Conservation (phyloP, 352 stramenopile species). For the Blastocystis sp. region DNA sequence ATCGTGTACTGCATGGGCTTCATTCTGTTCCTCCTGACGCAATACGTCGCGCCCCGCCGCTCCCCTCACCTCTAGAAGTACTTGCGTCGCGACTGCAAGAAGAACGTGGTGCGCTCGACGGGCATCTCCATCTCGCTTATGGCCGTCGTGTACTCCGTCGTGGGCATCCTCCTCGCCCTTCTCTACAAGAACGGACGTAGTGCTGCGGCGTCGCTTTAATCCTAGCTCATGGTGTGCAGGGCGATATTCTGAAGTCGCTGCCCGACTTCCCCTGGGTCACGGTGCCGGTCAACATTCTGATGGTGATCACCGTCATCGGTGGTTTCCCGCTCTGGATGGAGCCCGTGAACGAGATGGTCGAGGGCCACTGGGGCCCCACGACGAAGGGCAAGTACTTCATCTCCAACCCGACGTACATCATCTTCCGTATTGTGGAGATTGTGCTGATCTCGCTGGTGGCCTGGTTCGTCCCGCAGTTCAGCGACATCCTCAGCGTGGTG, state of each 20-base stretch:
- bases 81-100: conserved; percentile 48
- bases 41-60: conserved; percentile 8
- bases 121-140: conserved; percentile 57
- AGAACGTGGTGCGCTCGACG: conserved; percentile 55
- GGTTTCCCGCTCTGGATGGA: conserved; percentile 71
- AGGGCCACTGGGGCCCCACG: conserved; percentile 58
- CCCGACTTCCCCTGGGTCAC: conserved; percentile 12
- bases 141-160: conserved; percentile 43
- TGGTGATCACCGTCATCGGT: conserved; percentile 72
- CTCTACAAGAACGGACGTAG: conserved; percentile 59
- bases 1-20: conserved; percentile 73
- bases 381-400: conserved; percentile 61
- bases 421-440: conserved; percentile 70
- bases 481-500: conserved; percentile 63
- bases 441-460: conserved; percentile 60
- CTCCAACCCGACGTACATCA: conserved; percentile 50
- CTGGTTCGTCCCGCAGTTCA: conserved; percentile 62
- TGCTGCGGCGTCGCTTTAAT: neutral
- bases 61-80: conserved; percentile 50
- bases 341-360: conserved; percentile 68
- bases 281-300: conserved; percentile 56
- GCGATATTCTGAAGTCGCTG: conserved; percentile 64
- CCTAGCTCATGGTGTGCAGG: conserved; percentile 44
- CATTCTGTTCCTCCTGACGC: conserved; percentile 70
- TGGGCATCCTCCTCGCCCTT: conserved; percentile 40